A percentile compares a stretch with the other conserved stretches of the same genome.
These are phyloP conservation scores for Cyberlindnera mrakii DNA, from an alignment of 805 yeast species.

Conservation along the genomic window DNA sequence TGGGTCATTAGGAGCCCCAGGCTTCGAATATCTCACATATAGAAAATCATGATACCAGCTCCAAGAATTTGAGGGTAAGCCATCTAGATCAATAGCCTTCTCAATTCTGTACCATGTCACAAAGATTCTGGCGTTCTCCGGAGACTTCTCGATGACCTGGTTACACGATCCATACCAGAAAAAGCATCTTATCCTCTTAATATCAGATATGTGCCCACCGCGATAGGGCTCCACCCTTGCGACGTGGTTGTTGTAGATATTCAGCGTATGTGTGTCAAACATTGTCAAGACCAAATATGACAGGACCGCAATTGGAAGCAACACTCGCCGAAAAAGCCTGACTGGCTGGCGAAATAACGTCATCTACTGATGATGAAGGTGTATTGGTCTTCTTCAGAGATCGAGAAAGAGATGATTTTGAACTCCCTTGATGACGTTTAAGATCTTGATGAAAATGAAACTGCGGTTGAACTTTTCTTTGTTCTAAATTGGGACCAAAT, in stretches of 20 bases:
- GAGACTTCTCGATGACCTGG: constrained; percentile 16
- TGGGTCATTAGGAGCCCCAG: constrained; percentile 5
- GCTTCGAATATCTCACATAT: constrained; percentile 21
- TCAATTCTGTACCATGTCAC: constrained; percentile 22
- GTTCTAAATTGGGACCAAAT: too few species aligned
- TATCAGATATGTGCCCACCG: constrained; percentile 27
- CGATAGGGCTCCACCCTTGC: constrained; percentile 16
- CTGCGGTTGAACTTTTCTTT: too few species aligned
- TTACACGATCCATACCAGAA: constrained; percentile 26
- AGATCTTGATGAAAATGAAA: not conserved
- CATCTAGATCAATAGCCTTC: constrained; percentile 21
- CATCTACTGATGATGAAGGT: not conserved
- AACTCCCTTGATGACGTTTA: not conserved
- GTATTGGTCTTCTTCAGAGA: too few species aligned
- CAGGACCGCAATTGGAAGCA: constrained; percentile 12
- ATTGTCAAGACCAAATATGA: constrained; percentile 9
- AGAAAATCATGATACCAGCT: constrained; percentile 20
- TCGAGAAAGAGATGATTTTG: too few species aligned
- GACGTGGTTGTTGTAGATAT: constrained; percentile 15
- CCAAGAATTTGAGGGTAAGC: constrained; percentile 10
- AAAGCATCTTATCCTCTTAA: constrained; percentile 25
- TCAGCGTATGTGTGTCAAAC: constrained; percentile 17
- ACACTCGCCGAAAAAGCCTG: constrained; percentile 10
- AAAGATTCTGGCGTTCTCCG: constrained; percentile 3
- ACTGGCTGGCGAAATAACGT: constrained; percentile 1